Conservation (phyloP, 2,329 filamentous ascomycete genomes). For the Incumbomyces lentus region DNA sequence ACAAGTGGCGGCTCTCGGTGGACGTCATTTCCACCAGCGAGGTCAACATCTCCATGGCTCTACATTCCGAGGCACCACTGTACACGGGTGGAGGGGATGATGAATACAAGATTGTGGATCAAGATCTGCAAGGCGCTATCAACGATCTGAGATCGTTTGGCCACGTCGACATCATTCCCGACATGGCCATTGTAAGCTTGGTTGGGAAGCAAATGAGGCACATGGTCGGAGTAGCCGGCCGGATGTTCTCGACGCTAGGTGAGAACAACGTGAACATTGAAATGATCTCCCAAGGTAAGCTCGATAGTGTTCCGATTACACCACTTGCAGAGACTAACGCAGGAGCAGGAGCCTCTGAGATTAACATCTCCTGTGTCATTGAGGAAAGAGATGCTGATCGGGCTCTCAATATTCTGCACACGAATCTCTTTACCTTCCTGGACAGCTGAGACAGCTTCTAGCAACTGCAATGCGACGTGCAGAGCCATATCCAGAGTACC, state of each 20-base stretch:
- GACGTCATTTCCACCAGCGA: constrained; percentile 94
- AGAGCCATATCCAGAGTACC: too few relatives aligned
- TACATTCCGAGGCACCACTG: constrained; percentile 64
- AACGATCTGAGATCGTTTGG: constrained; percentile 69
- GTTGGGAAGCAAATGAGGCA: constrained; percentile 96
- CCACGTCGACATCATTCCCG: constrained; percentile 76
- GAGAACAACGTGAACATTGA: constrained; percentile 94
- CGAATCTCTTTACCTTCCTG: constrained; percentile 90
- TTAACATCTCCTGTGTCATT: constrained; percentile 98
- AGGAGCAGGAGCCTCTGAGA: constrained; percentile 76
- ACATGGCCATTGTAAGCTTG: constrained; percentile 92
- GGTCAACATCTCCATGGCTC: constrained; percentile 94
- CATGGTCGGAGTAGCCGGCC: constrained; percentile 86
- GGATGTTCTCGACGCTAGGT: constrained; percentile 89
- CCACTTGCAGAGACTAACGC: constrained; percentile 1
- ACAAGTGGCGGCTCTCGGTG: constrained; percentile 77
- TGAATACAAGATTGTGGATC: constrained; percentile 45
- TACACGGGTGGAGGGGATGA: constrained; percentile 38
- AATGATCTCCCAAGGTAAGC: constrained; percentile 94
- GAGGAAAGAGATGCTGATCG: constrained; percentile 81
- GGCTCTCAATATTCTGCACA: constrained; percentile 92
- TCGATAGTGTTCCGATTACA: neutral
- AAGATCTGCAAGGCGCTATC: constrained; percentile 55
- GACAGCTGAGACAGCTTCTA: constrained; percentile 42
- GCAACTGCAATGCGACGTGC: too few relatives aligned